Evolutionary conservation across 768 basidiomycete genomes (phyloP).

Genomic region (Trametes gibbosa): DNA sequence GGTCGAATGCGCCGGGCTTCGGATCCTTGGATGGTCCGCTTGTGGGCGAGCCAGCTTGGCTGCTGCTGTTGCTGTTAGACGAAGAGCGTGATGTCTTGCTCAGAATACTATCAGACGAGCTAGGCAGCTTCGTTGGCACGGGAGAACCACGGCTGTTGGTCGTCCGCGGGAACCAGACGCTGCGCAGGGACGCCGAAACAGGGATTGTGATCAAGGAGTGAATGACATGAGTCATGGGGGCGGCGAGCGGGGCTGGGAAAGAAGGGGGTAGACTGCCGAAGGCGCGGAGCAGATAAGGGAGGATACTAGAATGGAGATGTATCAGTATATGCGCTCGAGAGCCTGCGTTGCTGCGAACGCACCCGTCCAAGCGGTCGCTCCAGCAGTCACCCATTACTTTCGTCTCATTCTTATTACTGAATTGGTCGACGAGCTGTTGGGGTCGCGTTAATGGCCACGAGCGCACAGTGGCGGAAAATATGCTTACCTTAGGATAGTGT

Average conservation of each 20-base stretch:
- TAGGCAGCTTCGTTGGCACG: constrained; percentile 32
- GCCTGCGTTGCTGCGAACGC: constrained; percentile 26
- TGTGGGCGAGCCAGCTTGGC: constrained; percentile 19
- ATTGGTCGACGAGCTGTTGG: constrained; percentile 24
- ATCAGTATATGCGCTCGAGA: not conserved
- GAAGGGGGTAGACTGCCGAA: constrained; percentile 66
- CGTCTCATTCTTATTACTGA: constrained; percentile 19
- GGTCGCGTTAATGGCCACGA: not conserved
- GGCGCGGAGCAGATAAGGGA: constrained; percentile 67
- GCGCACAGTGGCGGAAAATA: constrained; percentile 1
- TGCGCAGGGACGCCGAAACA: constrained; percentile 50
- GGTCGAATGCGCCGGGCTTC: constrained; percentile 43
- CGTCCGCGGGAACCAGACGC: constrained; percentile 57
- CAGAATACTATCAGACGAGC: constrained; percentile 32
- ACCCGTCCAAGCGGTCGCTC: constrained; percentile 73
- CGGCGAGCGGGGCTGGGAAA: constrained; percentile 59
- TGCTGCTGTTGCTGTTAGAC: constrained; percentile 15
- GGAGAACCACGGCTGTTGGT: constrained; percentile 29
- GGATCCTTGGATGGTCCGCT: constrained; percentile 26
- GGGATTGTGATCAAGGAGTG: constrained; percentile 82
- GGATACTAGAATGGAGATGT: constrained; percentile 44
- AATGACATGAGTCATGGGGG: constrained; percentile 77
- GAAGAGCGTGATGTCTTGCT: constrained; percentile 28
- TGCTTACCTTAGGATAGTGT: constrained; percentile 74
- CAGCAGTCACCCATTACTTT: constrained; percentile 74